Evolutionary conservation across 2,329 filamentous ascomycete species (phyloP).

Genomic region (Pestalotiopsis sp.): DNA sequence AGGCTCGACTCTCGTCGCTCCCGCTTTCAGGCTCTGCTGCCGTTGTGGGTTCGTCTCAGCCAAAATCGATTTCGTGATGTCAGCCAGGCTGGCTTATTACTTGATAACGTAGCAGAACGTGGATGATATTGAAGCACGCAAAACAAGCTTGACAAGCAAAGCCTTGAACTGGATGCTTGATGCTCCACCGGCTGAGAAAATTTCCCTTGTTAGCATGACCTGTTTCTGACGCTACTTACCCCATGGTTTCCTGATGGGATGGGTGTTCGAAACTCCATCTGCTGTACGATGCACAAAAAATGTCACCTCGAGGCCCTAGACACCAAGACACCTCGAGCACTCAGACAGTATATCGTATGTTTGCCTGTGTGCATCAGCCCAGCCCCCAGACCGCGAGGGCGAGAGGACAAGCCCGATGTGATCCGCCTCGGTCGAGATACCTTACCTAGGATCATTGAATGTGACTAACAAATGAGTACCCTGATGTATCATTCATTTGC

Average conservation of each 20-base stretch:
- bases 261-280: background rate
- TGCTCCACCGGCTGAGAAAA: conserved; percentile 5
- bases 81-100: conserved; percentile 5
- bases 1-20: background rate
- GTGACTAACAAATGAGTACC: too few species aligned
- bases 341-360: background rate
- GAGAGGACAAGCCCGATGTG: background rate
- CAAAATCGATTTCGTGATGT: conserved; percentile 8
- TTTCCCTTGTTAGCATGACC: conserved; percentile 7
- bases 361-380: background rate
- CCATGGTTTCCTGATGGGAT: background rate
- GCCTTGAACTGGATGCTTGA: background rate
- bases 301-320: background rate
- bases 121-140: background rate
- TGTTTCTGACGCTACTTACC: background rate
- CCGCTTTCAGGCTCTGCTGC: background rate
- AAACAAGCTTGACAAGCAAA: background rate
- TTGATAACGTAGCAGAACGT: conserved; percentile 2
- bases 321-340: background rate
- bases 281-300: background rate
- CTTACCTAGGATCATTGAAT: too few species aligned
- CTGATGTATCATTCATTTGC: background rate
- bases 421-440: background rate
- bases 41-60: background rate
- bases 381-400: background rate